Percentiles rank a stretch among this genome's conserved stretches.
phyloP scores from a whole-genome alignment of 2,329 filamentous ascomycete species.

The Ceratocystis alfenasii region DNA sequence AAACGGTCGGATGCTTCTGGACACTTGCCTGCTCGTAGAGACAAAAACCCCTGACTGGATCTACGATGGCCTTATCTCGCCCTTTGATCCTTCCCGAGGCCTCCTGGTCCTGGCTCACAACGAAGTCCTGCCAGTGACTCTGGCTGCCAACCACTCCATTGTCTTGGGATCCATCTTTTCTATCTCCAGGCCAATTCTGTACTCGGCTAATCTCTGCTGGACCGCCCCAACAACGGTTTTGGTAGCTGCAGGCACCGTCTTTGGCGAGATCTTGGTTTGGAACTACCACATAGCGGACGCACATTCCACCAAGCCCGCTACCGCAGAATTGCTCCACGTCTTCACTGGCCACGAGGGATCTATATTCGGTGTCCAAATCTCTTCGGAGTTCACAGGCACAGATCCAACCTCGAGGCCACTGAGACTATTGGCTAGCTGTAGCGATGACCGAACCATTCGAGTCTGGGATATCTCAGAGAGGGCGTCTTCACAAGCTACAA shows the following conservation, averaged over 20 bases:
- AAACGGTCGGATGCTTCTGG: neutral
- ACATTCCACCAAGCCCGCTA: conserved; percentile 10
- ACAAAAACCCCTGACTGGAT: conserved; percentile 59
- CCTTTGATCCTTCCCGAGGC: conserved; percentile 34
- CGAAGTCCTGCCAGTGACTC: conserved; percentile 48
- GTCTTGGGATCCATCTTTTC: conserved; percentile 42
- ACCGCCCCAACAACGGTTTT: conserved; percentile 48
- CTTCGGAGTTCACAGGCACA: conserved; percentile 36
- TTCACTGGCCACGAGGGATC: conserved; percentile 74
- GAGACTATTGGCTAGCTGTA: conserved; percentile 77
- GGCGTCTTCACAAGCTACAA: neutral
- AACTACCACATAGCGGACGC: conserved; percentile 41
- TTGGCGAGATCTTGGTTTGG: conserved; percentile 90
- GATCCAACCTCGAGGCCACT: conserved; percentile 31
- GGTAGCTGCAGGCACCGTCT: conserved; percentile 80
- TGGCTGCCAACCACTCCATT: conserved; percentile 27
- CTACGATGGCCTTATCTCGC: conserved; percentile 50
- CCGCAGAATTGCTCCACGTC: conserved; percentile 39
- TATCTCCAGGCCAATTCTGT: conserved; percentile 72
- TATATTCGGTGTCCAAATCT: conserved; percentile 80
- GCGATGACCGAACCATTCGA: conserved; percentile 81
- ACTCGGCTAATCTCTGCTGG: conserved; percentile 66
- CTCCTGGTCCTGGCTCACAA: conserved; percentile 79
- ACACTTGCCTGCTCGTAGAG: conserved; percentile 8
- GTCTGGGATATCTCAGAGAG: conserved; percentile 69